Evolutionary conservation across 495 filamentous ascomycete genomes (phyloP).

Genomic region (Cercophora scortea): DNA sequence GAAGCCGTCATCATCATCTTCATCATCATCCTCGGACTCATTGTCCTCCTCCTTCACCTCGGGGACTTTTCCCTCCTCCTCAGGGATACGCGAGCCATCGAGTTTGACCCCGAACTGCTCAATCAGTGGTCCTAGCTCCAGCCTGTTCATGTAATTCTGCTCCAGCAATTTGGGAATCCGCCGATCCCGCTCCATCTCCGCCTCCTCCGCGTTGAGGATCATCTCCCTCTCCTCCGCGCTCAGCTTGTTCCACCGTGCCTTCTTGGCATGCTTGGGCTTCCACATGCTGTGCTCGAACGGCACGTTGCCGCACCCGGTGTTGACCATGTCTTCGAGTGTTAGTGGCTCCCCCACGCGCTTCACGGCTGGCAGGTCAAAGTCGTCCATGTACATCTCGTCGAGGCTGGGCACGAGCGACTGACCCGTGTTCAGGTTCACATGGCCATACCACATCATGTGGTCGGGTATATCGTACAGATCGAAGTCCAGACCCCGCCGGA

Average conservation of each 20-base stretch:
- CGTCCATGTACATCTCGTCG: slow-evolving; percentile 40
- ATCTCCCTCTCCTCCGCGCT: slow-evolving; percentile 15
- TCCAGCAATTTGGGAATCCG: no score
- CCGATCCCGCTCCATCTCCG: background rate
- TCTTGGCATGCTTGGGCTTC: slow-evolving; percentile 26
- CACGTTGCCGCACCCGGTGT: slow-evolving; percentile 24
- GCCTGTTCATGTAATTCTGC: no score
- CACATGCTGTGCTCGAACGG: slow-evolving; percentile 22
- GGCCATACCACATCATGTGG: slow-evolving; percentile 49
- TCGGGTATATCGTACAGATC: slow-evolving; percentile 32
- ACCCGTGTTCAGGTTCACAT: slow-evolving; percentile 37
- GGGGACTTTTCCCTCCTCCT: no score
- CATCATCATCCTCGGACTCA: no score
- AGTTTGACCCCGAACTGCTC: no score
- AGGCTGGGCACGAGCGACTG: slow-evolving; percentile 26
- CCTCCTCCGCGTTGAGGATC: slow-evolving; percentile 9
- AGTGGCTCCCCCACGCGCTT: background rate
- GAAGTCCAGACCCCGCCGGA: slow-evolving; percentile 37
- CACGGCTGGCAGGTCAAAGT: slow-evolving; percentile 17
- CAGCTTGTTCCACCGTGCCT: slow-evolving; percentile 23
- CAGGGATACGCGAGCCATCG: no score
- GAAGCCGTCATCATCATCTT: no score
- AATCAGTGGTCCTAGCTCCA: no score
- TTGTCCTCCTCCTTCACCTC: no score
- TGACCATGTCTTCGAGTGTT: background rate